phyloP scores from a whole-genome alignment of 768 basidiomycete genomes.

The Amanita phalloides region DNA sequence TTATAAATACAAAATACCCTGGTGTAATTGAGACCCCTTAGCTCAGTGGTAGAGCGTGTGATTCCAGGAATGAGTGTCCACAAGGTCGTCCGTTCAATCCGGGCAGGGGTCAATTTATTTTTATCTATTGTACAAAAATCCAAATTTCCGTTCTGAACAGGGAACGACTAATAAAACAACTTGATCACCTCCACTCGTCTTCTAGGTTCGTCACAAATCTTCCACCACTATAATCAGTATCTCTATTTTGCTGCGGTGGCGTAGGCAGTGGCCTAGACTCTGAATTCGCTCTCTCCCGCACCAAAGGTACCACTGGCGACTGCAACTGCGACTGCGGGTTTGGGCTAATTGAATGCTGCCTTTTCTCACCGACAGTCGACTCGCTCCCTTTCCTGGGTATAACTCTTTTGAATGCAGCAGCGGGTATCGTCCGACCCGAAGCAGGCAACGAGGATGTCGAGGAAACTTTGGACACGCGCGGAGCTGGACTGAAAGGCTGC shows the following conservation, averaged over 20 bases:
- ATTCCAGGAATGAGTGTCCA: conserved; percentile 19
- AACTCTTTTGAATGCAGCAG: conserved; percentile 62
- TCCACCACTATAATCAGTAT: neutral
- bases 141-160: neutral
- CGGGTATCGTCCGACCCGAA: conserved; percentile 54
- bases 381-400: conserved; percentile 12
- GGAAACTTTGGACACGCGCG: conserved; percentile 18
- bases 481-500: conserved; percentile 9
- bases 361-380: neutral
- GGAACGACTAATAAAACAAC: too few relatives aligned
- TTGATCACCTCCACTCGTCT: neutral
- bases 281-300: neutral
- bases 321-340: neutral
- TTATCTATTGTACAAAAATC: neutral
- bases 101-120: conserved; percentile 20
- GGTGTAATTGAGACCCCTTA: conserved; percentile 9
- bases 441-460: conserved; percentile 15
- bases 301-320: neutral
- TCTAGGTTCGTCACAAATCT: conserved; percentile 39
- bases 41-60: conserved; percentile 7
- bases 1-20: too few relatives aligned
- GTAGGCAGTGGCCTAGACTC: conserved; percentile 3
- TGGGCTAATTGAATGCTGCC: neutral
- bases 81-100: conserved; percentile 33
- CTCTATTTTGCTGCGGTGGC: neutral